Evolutionary conservation across 2,329 filamentous ascomycete species (phyloP).

Genomic region (Tolypocladium album): DNA sequence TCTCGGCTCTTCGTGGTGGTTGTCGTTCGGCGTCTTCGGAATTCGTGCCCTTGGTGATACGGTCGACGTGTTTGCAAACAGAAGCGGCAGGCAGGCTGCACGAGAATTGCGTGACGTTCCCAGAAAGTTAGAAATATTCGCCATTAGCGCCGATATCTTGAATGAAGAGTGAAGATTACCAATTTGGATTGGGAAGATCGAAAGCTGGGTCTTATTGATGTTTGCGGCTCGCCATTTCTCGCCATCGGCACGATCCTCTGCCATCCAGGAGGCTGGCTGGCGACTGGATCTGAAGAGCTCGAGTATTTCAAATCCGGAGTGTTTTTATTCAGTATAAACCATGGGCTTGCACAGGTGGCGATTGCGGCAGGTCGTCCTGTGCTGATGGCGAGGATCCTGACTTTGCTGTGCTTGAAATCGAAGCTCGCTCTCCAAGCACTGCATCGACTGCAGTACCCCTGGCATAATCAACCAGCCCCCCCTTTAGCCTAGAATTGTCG

Average conservation of each 20-base stretch:
- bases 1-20: too few species aligned
- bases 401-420: neutral
- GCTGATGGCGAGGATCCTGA: neutral
- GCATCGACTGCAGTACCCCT: neutral
- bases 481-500: accelerated
- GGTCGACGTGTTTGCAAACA: too few species aligned
- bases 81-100: too few species aligned
- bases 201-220: neutral
- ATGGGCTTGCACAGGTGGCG: neutral
- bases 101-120: too few species aligned
- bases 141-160: neutral
- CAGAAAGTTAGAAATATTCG: neutral
- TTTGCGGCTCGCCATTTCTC: neutral
- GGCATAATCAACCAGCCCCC: neutral
- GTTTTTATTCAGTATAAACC: neutral
- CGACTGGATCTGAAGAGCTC: neutral
- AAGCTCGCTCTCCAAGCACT: neutral
- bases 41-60: neutral
- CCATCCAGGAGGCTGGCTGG: neutral
- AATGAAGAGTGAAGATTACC: neutral
- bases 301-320: too few species aligned
- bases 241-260: neutral
- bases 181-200: neutral
- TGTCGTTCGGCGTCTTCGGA: too few species aligned
- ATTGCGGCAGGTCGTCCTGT: neutral